A percentile compares a stretch with the other conserved stretches of the same genome.
Conservation (phyloP, 345 rosid species). For the Xanthoceras sorbifolium region DNA sequence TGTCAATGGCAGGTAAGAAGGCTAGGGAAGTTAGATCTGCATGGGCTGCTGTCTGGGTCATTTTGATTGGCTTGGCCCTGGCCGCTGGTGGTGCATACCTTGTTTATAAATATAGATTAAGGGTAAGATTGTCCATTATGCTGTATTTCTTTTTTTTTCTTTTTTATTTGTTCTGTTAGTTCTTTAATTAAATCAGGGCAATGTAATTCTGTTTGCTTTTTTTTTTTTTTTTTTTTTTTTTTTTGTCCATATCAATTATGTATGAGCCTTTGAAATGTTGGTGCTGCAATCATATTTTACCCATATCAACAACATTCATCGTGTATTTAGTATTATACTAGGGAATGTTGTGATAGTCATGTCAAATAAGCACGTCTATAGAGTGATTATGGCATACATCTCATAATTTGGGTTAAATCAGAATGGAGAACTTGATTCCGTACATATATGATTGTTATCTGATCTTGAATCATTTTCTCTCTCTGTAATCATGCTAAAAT, state of each 20-base stretch:
- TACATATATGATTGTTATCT: neutral
- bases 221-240: neutral
- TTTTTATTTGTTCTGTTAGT: neutral
- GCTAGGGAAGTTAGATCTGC: constrained; percentile 75
- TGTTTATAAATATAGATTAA: constrained; percentile 79
- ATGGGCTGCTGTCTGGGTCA: constrained; percentile 94
- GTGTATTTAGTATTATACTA: too few species aligned
- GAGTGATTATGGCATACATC: neutral
- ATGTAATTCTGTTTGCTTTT: neutral
- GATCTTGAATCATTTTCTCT: neutral
- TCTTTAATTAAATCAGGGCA: neutral
- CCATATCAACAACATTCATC: neutral
- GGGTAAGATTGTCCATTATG: constrained; percentile 56
- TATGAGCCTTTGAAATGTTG: neutral
- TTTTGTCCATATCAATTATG: neutral
- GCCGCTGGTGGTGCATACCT: constrained; percentile 87
- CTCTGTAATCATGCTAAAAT: neutral
- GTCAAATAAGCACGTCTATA: neutral
- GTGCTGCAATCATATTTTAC: neutral
- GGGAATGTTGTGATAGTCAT: too few species aligned
- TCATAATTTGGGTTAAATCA: neutral
- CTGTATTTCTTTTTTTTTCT: neutral
- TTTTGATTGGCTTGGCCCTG: constrained; percentile 73
- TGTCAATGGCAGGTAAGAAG: constrained; percentile 59
- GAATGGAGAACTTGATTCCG: neutral